A percentile compares a stretch with the other conserved stretches of the same genome.
Conservation (phyloP, 2,329 filamentous ascomycete species). For the Aspergillus piperis region DNA sequence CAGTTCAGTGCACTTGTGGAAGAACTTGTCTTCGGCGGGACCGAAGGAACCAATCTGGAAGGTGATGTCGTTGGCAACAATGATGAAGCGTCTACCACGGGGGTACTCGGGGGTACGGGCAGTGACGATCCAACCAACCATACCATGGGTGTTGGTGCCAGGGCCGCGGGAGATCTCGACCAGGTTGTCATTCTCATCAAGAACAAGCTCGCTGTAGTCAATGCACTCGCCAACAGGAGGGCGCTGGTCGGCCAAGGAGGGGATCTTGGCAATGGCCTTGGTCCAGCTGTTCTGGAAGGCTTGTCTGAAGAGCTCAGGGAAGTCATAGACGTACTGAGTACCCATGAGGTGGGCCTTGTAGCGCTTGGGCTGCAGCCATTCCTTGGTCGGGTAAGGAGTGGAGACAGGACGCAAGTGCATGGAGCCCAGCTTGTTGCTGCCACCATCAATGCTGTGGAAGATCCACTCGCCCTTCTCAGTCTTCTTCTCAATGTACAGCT, state of each 20-base stretch:
- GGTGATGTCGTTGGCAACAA: conserved; percentile 98
- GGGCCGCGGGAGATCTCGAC: conserved; percentile 93
- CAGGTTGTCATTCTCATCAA: conserved; percentile 90
- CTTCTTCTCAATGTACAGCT: conserved; percentile 97
- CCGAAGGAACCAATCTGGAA: conserved; percentile 99
- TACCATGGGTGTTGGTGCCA: conserved; percentile 92
- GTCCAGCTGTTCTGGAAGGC: conserved; percentile 94
- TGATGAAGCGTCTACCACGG: conserved; percentile 84
- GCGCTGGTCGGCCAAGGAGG: conserved; percentile 74
- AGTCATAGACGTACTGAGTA: conserved; percentile 98
- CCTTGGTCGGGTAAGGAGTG: conserved; percentile 95
- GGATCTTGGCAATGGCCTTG: conserved; percentile 71
- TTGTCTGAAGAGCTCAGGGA: conserved; percentile 98
- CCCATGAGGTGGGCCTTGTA: conserved; percentile 99
- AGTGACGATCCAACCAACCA: conserved; percentile 97
- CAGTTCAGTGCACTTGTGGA: conserved; percentile 97
- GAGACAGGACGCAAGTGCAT: conserved; percentile 92
- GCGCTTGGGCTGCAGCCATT: conserved; percentile 96
- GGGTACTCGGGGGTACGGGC: conserved; percentile 96
- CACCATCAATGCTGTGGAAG: conserved; percentile 91
- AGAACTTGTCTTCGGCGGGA: conserved; percentile 95
- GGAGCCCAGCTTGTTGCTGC: conserved; percentile 89
- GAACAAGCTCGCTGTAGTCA: conserved; percentile 88
- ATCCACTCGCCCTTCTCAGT: conserved; percentile 98
- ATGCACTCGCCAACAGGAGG: conserved; percentile 88